phyloP scores from a whole-genome alignment of 2,329 filamentous ascomycete species.

The Ilyonectria sp. region DNA sequence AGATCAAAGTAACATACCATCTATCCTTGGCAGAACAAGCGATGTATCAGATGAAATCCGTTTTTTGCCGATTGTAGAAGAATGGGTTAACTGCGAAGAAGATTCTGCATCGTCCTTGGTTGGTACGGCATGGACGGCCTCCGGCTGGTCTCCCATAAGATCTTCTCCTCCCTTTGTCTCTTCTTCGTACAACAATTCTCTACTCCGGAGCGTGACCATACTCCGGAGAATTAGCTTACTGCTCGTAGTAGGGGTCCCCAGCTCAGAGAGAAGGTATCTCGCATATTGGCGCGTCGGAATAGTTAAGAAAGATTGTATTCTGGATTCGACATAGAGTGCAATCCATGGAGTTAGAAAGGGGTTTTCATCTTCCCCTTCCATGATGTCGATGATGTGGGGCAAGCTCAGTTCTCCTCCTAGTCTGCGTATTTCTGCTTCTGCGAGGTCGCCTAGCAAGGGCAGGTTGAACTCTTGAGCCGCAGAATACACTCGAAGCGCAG shows the following conservation, averaged over 20 bases:
- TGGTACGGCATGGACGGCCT: background rate
- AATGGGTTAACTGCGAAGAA: too few species aligned
- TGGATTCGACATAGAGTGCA: background rate
- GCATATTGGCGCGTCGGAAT: background rate
- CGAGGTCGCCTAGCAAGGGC: background rate
- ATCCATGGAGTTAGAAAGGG: background rate
- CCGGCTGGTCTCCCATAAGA: background rate
- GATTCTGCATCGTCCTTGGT: too few species aligned
- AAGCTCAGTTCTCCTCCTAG: constrained; percentile 6
- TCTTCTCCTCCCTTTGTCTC: background rate
- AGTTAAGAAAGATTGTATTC: background rate
- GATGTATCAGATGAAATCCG: too few species aligned
- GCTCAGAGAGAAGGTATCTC: background rate
- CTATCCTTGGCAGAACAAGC: too few species aligned
- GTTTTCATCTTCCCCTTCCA: background rate
- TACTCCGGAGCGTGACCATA: background rate
- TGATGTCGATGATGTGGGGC: background rate
- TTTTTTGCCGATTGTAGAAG: too few species aligned
- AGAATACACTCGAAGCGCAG: constrained; percentile 10
- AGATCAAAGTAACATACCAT: too few species aligned
- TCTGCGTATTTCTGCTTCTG: background rate
- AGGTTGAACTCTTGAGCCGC: background rate
- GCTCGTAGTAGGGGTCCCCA: background rate
- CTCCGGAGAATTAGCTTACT: background rate
- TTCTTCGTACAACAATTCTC: background rate